Evolutionary conservation across 2,329 filamentous ascomycete genomes (phyloP).

Genomic region (Talaromyces sp.): DNA sequence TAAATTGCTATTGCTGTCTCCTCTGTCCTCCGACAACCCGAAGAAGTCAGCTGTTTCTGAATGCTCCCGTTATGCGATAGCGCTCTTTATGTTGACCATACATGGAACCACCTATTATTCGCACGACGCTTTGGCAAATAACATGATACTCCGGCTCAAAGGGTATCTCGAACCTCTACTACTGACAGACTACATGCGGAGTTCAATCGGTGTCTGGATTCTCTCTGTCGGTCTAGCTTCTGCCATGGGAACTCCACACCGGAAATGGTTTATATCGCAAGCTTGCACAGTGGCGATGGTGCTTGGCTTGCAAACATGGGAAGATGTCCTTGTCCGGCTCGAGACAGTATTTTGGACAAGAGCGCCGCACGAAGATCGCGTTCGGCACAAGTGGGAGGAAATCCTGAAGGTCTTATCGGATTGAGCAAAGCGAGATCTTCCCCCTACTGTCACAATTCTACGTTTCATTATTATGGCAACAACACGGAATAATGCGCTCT

Average conservation of each 20-base stretch:
- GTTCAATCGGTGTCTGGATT: neutral
- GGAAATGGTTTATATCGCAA: neutral
- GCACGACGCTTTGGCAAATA: neutral
- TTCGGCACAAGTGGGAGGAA: neutral
- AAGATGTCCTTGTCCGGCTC: neutral
- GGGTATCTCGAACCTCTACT: neutral
- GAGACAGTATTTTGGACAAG: neutral
- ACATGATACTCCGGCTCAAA: neutral
- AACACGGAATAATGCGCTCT: too few species aligned
- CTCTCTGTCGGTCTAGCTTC: neutral
- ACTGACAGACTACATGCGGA: neutral
- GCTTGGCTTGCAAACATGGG: neutral
- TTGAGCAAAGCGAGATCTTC: neutral
- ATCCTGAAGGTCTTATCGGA: neutral
- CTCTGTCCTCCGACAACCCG: neutral
- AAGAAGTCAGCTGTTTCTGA: neutral
- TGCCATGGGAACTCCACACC: neutral
- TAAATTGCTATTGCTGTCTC: neutral
- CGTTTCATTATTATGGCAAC: too few species aligned
- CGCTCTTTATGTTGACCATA: neutral
- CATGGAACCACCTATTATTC: slow-evolving; percentile 1
- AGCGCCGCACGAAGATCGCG: neutral
- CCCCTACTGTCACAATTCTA: neutral
- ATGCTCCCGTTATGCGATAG: neutral
- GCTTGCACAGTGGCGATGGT: neutral